Percentiles rank a stretch among this genome's conserved stretches.
phyloP scores from a whole-genome alignment of 2,329 filamentous ascomycete species.

The Pseudogymnoascus sp. region DNA sequence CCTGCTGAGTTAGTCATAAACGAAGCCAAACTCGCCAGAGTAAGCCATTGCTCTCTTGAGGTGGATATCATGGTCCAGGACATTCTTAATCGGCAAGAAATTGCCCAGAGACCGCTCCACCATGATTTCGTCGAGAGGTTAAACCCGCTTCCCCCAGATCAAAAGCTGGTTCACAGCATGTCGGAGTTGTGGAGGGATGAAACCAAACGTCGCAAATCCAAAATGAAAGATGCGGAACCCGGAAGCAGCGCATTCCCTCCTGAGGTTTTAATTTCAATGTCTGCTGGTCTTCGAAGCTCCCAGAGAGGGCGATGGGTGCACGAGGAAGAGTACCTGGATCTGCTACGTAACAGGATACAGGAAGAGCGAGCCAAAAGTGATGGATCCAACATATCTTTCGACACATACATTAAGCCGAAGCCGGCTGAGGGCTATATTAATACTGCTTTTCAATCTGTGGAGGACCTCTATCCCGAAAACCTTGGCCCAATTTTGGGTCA shows the following conservation, averaged over 20 bases:
- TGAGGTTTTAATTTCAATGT: conserved; percentile 82
- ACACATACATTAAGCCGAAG: conserved; percentile 51
- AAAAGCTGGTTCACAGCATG: conserved; percentile 91
- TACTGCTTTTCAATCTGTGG: conserved; percentile 73
- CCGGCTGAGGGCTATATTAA: conserved; percentile 54
- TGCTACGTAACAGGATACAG: conserved; percentile 53
- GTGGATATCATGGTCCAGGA: conserved; percentile 83
- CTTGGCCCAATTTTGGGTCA: conserved; percentile 41
- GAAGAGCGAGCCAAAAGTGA: conserved; percentile 50
- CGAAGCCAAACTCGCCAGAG: conserved; percentile 57
- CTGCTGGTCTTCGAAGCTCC: conserved; percentile 66
- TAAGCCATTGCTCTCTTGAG: conserved; percentile 83
- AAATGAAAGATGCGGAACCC: conserved; percentile 55
- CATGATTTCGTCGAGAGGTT: conserved; percentile 75
- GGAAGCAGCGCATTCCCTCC: conserved; percentile 69
- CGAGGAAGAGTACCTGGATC: conserved; percentile 69
- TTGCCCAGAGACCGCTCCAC: conserved; percentile 71
- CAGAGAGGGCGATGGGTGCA: conserved; percentile 83
- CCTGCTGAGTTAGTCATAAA: conserved; percentile 50
- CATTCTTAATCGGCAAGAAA: conserved; percentile 72
- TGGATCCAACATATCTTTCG: conserved; percentile 45
- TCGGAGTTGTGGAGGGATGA: conserved; percentile 89
- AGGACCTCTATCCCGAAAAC: conserved; percentile 72
- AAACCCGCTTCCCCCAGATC: conserved; percentile 52
- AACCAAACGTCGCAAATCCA: conserved; percentile 65